phyloP scores from a whole-genome alignment of 2,329 filamentous ascomycete species.

The Epichloe aotearoae region DNA sequence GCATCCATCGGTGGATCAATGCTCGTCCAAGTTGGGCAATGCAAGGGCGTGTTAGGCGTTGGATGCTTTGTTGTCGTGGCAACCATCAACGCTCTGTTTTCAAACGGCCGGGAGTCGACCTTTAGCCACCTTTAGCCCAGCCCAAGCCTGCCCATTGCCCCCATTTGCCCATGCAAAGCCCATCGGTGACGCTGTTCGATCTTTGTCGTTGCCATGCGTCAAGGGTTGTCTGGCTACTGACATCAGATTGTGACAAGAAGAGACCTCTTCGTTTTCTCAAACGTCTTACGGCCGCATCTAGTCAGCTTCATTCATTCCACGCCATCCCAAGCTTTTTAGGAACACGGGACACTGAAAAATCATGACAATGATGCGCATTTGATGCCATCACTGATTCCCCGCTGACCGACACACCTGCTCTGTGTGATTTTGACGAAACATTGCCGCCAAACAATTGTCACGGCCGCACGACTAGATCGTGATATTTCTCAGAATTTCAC shows the following conservation, averaged over 20 bases:
- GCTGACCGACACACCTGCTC: neutral
- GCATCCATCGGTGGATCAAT: too few species aligned
- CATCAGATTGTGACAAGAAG: neutral
- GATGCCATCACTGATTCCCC: neutral
- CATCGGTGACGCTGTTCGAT: neutral
- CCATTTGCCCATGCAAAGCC: neutral
- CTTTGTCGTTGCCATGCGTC: constrained; percentile 5
- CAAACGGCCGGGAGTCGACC: neutral
- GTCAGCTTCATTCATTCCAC: neutral
- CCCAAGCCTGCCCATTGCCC: neutral
- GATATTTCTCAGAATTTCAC: neutral
- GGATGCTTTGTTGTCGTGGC: constrained; percentile 6
- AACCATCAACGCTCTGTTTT: constrained; percentile 12
- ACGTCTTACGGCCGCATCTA: neutral
- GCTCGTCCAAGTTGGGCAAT: neutral
- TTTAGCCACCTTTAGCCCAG: neutral
- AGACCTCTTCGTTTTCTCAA: neutral
- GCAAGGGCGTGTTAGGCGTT: neutral
- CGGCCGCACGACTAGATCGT: neutral
- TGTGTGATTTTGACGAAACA: neutral
- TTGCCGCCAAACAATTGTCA: neutral
- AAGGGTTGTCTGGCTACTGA: neutral
- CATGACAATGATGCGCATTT: neutral
- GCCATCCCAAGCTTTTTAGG: neutral
- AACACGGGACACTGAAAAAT: neutral